These are phyloP conservation scores for Tuber calosporum DNA, from an alignment of 495 filamentous ascomycete genomes.

Conservation along the genomic window DNA sequence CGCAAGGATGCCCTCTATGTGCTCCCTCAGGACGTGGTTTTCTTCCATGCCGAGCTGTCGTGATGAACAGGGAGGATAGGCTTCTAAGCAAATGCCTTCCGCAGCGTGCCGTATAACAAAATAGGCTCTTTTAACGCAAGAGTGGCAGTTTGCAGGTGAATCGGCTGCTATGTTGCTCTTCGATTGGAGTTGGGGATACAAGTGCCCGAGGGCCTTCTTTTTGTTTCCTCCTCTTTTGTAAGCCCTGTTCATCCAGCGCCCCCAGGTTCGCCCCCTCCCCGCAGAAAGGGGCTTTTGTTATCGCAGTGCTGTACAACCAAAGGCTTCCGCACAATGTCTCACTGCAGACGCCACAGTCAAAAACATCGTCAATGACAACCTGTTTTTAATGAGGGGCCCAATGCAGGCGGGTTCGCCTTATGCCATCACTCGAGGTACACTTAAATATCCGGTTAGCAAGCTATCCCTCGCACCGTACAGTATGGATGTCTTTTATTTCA, in stretches of 20 bases:
- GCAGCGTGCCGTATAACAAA: neutral
- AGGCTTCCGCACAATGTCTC: neutral
- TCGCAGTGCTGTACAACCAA: neutral
- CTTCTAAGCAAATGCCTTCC: neutral
- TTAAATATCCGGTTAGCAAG: neutral
- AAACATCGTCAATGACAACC: neutral
- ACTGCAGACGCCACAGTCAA: neutral
- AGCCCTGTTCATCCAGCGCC: neutral
- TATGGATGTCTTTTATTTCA: neutral
- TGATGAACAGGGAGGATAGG: neutral
- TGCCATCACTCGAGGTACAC: neutral
- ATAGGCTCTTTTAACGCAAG: neutral
- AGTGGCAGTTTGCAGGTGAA: neutral
- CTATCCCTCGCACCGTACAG: neutral
- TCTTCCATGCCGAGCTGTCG: neutral
- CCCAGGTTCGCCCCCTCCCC: neutral
- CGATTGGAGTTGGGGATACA: neutral
- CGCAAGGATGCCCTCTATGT: neutral
- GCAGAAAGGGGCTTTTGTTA: neutral
- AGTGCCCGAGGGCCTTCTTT: neutral
- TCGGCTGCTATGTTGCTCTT: neutral
- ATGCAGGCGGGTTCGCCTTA: neutral
- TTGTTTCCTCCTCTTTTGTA: neutral
- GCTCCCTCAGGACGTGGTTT: neutral
- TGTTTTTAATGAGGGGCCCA: neutral